These are phyloP conservation scores for Pestalotiopsis sp. DNA, from an alignment of 2,329 filamentous ascomycete species.

Conservation along the genomic window DNA sequence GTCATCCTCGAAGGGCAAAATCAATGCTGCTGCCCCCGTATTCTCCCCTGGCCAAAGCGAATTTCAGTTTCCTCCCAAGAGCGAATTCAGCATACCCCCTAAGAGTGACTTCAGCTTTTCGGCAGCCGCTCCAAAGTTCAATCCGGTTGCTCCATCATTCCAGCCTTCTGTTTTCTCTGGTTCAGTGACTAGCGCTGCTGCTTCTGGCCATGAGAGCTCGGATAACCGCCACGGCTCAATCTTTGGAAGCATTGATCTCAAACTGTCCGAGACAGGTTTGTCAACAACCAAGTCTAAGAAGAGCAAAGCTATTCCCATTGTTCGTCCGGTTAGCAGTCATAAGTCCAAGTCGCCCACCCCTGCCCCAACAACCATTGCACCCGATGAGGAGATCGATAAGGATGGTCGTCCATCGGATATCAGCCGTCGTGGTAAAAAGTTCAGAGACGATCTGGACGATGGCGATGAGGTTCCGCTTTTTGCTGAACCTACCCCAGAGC, in stretches of 20 bases:
- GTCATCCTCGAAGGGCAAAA: constrained; percentile 43
- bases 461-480: constrained; percentile 77
- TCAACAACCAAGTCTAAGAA: constrained; percentile 65
- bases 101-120: constrained; percentile 71
- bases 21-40: constrained; percentile 70
- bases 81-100: constrained; percentile 64
- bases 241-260: constrained; percentile 71
- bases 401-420: constrained; percentile 67
- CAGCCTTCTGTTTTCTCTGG: constrained; percentile 60
- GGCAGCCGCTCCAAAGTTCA: constrained; percentile 67
- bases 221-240: constrained; percentile 55
- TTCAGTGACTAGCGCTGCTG: constrained; percentile 47
- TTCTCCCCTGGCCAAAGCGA: constrained; percentile 67
- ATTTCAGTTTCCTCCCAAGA: constrained; percentile 64
- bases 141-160: constrained; percentile 77
- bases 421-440: constrained; percentile 72
- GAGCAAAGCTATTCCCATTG: constrained; percentile 83
- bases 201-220: constrained; percentile 46
- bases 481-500: constrained; percentile 54
- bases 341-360: constrained; percentile 18
- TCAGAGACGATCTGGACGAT: constrained; percentile 64
- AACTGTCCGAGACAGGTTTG: constrained; percentile 63
- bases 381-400: constrained; percentile 48
- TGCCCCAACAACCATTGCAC: background rate
- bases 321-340: constrained; percentile 62